phyloP scores from a whole-genome alignment of 805 yeast genomes.

The Diddensiella caesifluorescens region DNA sequence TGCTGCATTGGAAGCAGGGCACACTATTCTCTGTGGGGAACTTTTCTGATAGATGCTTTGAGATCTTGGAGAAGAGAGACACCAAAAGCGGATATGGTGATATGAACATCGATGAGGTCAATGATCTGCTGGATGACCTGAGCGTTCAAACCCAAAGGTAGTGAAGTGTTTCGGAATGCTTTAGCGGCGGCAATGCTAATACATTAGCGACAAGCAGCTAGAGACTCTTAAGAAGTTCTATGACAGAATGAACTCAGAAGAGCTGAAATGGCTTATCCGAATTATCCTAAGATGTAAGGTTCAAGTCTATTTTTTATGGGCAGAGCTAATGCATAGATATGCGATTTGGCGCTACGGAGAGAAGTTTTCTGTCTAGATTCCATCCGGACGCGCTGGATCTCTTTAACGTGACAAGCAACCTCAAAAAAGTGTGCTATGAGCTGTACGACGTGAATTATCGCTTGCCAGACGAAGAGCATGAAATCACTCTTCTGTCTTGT shows the following conservation, averaged over 20 bases:
- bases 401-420: constrained; percentile 57
- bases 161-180: constrained; percentile 37
- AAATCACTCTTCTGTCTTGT: constrained; percentile 44
- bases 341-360: constrained; percentile 53
- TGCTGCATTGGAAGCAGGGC: constrained; percentile 45
- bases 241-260: constrained; percentile 51
- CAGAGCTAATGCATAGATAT: constrained; percentile 25
- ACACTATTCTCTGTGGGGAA: constrained; percentile 40
- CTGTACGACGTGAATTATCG: constrained; percentile 46
- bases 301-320: constrained; percentile 7
- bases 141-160: constrained; percentile 24
- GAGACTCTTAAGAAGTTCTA: constrained; percentile 46
- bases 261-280: constrained; percentile 62
- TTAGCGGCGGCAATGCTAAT: constrained; percentile 38
- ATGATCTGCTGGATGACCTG: constrained; percentile 42
- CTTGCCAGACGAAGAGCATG: constrained; percentile 37
- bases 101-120: constrained; percentile 46
- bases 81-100: constrained; percentile 33
- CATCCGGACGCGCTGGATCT: constrained; percentile 73
- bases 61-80: constrained; percentile 47
- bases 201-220: constrained; percentile 33
- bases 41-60: constrained; percentile 46
- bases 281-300: constrained; percentile 55
- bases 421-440: constrained; percentile 55
- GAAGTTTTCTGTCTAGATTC: constrained; percentile 54